These are phyloP conservation scores for Polytolypa hystricis DNA, from an alignment of 2,329 filamentous ascomycete genomes.

Conservation along the genomic window DNA sequence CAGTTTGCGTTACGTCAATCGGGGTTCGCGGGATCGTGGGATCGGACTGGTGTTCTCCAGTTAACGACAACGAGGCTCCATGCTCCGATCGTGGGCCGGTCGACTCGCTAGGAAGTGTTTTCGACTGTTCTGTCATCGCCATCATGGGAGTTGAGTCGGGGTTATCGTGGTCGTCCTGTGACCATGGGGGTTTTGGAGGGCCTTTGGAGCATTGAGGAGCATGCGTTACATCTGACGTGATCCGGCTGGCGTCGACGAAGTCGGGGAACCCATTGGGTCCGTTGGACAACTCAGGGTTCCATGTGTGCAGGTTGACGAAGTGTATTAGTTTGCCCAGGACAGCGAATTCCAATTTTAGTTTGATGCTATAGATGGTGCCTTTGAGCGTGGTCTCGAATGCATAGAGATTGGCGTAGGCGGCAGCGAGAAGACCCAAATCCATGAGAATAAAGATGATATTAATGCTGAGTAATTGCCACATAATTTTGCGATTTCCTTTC, in stretches of 20 bases:
- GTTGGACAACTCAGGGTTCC: slow-evolving; percentile 26
- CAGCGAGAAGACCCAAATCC: slow-evolving; percentile 33
- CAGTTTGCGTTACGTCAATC: background rate
- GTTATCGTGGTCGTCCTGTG: background rate
- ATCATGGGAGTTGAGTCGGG: background rate
- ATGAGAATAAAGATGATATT: slow-evolving; percentile 39
- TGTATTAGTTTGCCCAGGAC: slow-evolving; percentile 36
- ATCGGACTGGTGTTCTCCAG: background rate
- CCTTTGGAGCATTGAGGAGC: slow-evolving; percentile 13
- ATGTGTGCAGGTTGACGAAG: slow-evolving; percentile 29
- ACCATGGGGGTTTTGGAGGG: slow-evolving; percentile 10
- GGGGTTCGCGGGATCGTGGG: background rate
- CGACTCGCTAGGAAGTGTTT: background rate
- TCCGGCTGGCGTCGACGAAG: slow-evolving; percentile 34
- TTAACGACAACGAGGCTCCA: background rate
- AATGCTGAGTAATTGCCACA: slow-evolving; percentile 40
- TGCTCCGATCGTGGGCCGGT: background rate
- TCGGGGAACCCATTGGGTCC: slow-evolving; percentile 29
- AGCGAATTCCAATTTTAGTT: slow-evolving; percentile 41
- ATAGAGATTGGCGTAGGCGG: slow-evolving; percentile 35
- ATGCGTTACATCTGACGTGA: slow-evolving; percentile 33
- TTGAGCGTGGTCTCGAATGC: slow-evolving; percentile 39
- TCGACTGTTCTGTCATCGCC: background rate
- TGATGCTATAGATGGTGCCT: slow-evolving; percentile 38
- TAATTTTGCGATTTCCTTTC: slow-evolving; percentile 32